These are phyloP conservation scores for maize (Zea mays) DNA, from an alignment of 176 grass and related monocot genomes.

Conservation along the genomic window DNA sequence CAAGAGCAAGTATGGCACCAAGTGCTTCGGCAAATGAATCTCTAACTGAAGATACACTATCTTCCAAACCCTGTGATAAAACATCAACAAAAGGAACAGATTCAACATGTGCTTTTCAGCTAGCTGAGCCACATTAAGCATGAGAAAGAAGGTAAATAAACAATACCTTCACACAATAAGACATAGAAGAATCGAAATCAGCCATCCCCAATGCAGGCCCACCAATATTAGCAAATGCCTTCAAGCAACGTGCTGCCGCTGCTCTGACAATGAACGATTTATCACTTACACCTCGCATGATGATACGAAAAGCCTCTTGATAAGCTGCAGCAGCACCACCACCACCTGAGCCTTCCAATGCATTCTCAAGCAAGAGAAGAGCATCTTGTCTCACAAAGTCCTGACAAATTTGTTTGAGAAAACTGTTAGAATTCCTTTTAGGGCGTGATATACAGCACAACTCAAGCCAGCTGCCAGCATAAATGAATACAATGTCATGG, in stretches of 20 bases:
- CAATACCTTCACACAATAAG: conserved; percentile 85
- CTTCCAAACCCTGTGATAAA: conserved; percentile 77
- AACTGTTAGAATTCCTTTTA: conserved; percentile 31
- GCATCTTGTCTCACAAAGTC: conserved; percentile 97
- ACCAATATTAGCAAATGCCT: conserved; percentile 84
- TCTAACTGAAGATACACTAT: conserved; percentile 80
- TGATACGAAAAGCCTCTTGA: conserved; percentile 81
- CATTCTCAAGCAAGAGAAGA: conserved; percentile 86
- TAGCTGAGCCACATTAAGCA: conserved; percentile 17
- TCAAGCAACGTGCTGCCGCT: conserved; percentile 91
- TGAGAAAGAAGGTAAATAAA: conserved; percentile 24
- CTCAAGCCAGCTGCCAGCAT: too few relatives aligned
- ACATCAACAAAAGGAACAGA: conserved; percentile 33
- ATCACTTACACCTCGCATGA: conserved; percentile 85
- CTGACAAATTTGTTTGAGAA: conserved; percentile 50
- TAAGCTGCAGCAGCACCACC: conserved; percentile 65
- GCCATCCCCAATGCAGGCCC: conserved; percentile 74
- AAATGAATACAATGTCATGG: too few relatives aligned
- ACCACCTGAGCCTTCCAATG: conserved; percentile 86
- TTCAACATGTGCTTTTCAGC: conserved; percentile 23
- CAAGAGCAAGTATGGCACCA: conserved; percentile 96
- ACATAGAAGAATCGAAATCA: conserved; percentile 88
- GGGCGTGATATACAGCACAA: too few relatives aligned
- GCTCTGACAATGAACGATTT: conserved; percentile 87
- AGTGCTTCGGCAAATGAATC: conserved; percentile 97